Evolutionary conservation across 2,329 filamentous ascomycete genomes (phyloP).

Genomic region (Fusarium sp.): DNA sequence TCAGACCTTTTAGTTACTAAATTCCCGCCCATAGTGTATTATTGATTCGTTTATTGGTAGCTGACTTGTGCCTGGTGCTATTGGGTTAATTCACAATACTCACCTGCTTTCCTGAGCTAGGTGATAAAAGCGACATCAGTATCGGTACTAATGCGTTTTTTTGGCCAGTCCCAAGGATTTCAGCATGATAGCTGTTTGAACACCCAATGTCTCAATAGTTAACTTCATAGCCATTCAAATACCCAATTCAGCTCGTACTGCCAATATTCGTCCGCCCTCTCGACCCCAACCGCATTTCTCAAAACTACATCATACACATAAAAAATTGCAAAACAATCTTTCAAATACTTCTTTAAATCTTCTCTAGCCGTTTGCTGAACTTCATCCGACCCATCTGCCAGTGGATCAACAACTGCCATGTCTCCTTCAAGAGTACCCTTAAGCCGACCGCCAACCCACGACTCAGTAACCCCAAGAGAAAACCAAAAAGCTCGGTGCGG

Average conservation of each 20-base stretch:
- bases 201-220: too few relatives aligned
- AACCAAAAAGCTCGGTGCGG: constrained; percentile 12
- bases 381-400: background rate
- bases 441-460: background rate
- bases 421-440: background rate
- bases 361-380: background rate
- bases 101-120: too few relatives aligned
- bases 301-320: constrained; percentile 4
- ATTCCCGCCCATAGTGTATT: too few relatives aligned
- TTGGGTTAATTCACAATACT: too few relatives aligned
- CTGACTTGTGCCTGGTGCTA: too few relatives aligned
- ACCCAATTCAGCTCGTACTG: background rate
- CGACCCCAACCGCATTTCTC: accelerated
- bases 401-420: background rate
- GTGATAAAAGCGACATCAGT: too few relatives aligned
- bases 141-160: too few relatives aligned
- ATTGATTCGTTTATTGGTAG: too few relatives aligned
- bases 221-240: accelerated
- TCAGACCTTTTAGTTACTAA: too few relatives aligned
- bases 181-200: too few relatives aligned
- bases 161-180: too few relatives aligned
- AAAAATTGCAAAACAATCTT: constrained; percentile 10
- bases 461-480: background rate
- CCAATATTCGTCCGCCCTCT: background rate
- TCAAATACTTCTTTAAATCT: background rate